These are phyloP conservation scores for Amphicarpaea edgeworthii DNA, from an alignment of 306 rosid species.

Conservation along the genomic window DNA sequence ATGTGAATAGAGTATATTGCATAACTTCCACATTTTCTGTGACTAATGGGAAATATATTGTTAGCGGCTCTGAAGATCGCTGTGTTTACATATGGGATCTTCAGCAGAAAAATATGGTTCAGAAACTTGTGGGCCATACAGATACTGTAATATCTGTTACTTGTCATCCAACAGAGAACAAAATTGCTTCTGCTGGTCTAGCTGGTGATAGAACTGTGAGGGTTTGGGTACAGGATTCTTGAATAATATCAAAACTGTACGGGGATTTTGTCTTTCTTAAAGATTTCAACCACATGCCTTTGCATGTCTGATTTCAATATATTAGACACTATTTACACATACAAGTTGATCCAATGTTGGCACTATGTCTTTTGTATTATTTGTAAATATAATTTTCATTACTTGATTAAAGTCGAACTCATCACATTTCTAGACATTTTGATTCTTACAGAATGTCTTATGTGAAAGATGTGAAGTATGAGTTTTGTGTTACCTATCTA, in stretches of 20 bases:
- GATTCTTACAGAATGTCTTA: neutral
- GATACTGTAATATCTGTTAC: slow-evolving; percentile 85
- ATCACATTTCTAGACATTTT: neutral
- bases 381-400: neutral
- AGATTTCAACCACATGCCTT: slow-evolving; percentile 26
- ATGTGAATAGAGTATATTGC: slow-evolving; percentile 71
- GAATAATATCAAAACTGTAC: slow-evolving; percentile 39
- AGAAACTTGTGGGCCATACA: slow-evolving; percentile 90
- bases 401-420: neutral
- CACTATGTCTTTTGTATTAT: neutral
- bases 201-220: slow-evolving; percentile 77
- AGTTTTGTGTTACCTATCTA: neutral
- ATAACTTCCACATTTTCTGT: slow-evolving; percentile 85
- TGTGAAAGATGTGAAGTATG: neutral
- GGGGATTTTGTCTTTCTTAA: slow-evolving; percentile 12
- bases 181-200: slow-evolving; percentile 90
- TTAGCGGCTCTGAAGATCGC: slow-evolving; percentile 90
- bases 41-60: slow-evolving; percentile 87
- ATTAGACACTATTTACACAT: neutral
- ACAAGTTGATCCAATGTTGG: neutral
- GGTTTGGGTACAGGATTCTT: slow-evolving; percentile 84
- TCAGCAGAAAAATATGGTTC: slow-evolving; percentile 78
- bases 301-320: slow-evolving; percentile 19
- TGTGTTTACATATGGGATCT: slow-evolving; percentile 95
- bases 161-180: slow-evolving; percentile 88